A percentile compares a stretch with the other conserved stretches of the same genome.
phyloP scores from a whole-genome alignment of 2,329 filamentous ascomycete genomes.

The Cryoendolithus antarcticus region DNA sequence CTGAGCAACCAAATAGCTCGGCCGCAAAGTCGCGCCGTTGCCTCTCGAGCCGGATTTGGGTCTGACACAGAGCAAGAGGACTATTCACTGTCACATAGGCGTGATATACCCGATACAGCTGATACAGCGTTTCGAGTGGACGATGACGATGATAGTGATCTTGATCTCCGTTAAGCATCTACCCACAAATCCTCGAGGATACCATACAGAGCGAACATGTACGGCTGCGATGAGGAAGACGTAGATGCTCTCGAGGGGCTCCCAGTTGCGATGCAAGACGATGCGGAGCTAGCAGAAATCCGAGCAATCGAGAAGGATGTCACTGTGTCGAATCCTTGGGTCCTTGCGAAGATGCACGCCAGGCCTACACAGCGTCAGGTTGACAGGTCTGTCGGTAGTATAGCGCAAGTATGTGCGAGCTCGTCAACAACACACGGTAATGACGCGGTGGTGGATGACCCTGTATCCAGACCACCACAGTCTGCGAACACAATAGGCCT shows the following conservation, averaged over 20 bases:
- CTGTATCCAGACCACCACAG: background rate
- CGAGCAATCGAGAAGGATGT: conserved; percentile 21
- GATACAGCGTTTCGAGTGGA: too few species aligned
- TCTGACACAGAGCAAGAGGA: too few species aligned
- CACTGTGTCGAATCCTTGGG: conserved; percentile 36
- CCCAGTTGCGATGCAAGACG: conserved; percentile 8
- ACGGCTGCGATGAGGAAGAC: conserved; percentile 25
- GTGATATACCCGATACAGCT: too few species aligned
- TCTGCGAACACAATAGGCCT: conserved; percentile 1
- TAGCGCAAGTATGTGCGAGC: background rate
- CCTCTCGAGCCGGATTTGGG: too few species aligned
- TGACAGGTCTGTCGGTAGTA: background rate
- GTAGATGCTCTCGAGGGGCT: conserved; percentile 11
- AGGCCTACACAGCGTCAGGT: background rate
- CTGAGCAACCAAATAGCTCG: too few species aligned
- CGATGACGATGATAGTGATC: too few species aligned
- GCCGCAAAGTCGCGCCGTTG: too few species aligned
- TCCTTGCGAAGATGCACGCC: conserved; percentile 35
- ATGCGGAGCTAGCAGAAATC: conserved; percentile 20
- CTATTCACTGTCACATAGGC: too few species aligned
- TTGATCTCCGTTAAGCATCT: too few species aligned
- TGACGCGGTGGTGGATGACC: background rate
- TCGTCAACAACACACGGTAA: background rate
- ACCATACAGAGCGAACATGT: conserved; percentile 21
- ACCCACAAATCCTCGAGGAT: too few species aligned